Conservation (phyloP, 23 red algal species). For the Chondrus crispus region DNA sequence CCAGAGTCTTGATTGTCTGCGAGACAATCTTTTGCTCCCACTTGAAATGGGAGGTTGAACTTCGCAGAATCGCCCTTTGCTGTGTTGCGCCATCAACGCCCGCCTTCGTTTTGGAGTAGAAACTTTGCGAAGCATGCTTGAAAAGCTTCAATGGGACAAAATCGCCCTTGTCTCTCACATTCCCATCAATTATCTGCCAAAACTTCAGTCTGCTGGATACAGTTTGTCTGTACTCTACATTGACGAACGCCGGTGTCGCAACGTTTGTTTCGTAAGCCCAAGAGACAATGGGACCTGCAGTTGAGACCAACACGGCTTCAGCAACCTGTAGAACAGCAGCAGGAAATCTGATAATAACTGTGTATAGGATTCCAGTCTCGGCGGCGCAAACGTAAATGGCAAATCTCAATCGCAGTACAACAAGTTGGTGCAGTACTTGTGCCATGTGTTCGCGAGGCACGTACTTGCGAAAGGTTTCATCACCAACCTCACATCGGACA, state of each 20-base stretch:
- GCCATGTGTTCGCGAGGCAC: no score
- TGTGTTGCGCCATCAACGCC: conserved; percentile 29
- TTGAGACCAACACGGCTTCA: neutral
- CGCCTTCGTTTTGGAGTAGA: conserved; percentile 31
- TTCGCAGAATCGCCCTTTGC: neutral
- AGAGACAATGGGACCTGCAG: neutral
- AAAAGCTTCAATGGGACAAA: conserved; percentile 6
- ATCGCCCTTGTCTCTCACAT: neutral
- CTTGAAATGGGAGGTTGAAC: neutral
- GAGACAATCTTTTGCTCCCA: conserved; percentile 22
- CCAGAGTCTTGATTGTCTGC: neutral
- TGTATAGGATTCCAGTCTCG: no score
- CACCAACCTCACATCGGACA: no score
- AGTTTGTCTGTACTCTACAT: neutral
- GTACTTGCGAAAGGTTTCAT: no score
- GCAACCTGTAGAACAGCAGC: neutral
- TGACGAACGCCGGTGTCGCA: neutral
- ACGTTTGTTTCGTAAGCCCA: neutral
- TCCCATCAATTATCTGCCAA: neutral
- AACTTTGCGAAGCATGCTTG: conserved; percentile 13
- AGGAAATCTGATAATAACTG: no score
- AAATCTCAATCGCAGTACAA: no score
- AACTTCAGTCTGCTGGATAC: neutral
- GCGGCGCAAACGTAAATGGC: no score
- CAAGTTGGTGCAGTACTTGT: no score